Base-by-base conservation (phyloP, 2,329 filamentous ascomycete genomes). In the Thielaviopsis populi region DNA sequence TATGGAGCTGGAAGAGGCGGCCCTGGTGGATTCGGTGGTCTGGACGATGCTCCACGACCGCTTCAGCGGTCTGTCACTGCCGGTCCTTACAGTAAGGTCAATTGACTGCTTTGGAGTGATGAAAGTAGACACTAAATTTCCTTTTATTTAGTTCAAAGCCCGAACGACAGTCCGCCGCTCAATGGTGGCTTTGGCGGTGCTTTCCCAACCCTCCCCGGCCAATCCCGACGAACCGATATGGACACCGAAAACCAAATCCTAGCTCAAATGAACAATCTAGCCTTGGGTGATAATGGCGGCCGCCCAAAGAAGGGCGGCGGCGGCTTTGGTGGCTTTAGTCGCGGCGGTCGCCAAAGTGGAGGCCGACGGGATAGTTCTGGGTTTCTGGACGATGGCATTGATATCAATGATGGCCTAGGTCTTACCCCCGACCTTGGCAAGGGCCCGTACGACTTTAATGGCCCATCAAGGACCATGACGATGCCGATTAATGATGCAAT, bases 391-490 rank as follows among this genome's bases (percentile, higher is more conserved):
- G 73, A 72, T 13, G 73, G 72, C 2, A 72, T 73, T 24, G 64
- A 66, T 56, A 66, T 66, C n/a, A 66, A 68, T 73, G 73, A 6
- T 75, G 75, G 59, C 71, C 69, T 43, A 63, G 69, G 10, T 70
- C 72, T 62, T 72, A 69, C 59, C 71, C 71, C 62, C 68, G 69
- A 37, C 70, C 70, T 37, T 67, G 59, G 56, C 13, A 58, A 66
- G 37, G 64, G 64, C 7, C 61, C 61, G 30, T 66, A 76, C 46
- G 74, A 75, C 5, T 83, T 80, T 68, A 80, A 75, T 0, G 77
- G 79, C 1, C 80, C 80, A 8, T 70, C 73, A n/a, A 76, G 83
- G 68, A 85, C 82, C 65, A 81, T 80, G 78, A 86, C 83, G 4
- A 82, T 84, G 80, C 82, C 83, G 1, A 71, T 75, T 2, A 77